Evolutionary conservation across 441 rosid genomes (phyloP), one percentile per base, ranked within the genome.

Genomic region (Aquilaria agallochum): DNA sequence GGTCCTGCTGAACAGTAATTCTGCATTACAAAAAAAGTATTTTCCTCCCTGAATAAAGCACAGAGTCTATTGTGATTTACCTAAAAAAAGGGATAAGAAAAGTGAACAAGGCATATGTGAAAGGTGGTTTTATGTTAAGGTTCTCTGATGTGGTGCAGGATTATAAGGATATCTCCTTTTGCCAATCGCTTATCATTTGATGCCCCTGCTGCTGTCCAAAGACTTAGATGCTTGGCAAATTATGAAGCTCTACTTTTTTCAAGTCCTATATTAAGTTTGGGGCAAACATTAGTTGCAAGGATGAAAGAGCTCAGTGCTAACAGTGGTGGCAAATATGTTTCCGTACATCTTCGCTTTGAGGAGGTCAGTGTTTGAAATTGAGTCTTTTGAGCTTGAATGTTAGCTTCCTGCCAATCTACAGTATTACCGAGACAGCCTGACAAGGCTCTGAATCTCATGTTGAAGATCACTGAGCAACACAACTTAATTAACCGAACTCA

Each of bases 281-380:
- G 97, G 53, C 88, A 90, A 78, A 76, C 80, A 46, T 72, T 95
- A 72, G 98, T 90, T 54, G 72, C 90, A 62, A 92, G 93, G 75
- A 95, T 95, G 99, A 95, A 92, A 72, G 88, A 90, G 68, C 92
- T 64, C 68, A 92, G 98, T 75, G 87, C 69, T 20, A 76, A 78
- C 63, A 80, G 86, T 69, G 94, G 90, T 14, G 87, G 84, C 32
- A 95, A 92, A 70, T 95, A 92, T 68, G 79, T 95, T 54, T 95
- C 99, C 45, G 91, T 95, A 60, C 98, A 95, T 84, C 96, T 95
- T 76, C 98, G 99, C 64, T 95, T 92, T 67, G 98, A 95, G 84
- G 97, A 92, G 97, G 99, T 92, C 66, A 70, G 92, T 63, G 74
- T 56, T 20, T 20, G 27, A 20, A 20, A 20, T 20, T 36, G 42